Conservation (phyloP, 305 asterid genomes). For the Solanum hybrid region DNA sequence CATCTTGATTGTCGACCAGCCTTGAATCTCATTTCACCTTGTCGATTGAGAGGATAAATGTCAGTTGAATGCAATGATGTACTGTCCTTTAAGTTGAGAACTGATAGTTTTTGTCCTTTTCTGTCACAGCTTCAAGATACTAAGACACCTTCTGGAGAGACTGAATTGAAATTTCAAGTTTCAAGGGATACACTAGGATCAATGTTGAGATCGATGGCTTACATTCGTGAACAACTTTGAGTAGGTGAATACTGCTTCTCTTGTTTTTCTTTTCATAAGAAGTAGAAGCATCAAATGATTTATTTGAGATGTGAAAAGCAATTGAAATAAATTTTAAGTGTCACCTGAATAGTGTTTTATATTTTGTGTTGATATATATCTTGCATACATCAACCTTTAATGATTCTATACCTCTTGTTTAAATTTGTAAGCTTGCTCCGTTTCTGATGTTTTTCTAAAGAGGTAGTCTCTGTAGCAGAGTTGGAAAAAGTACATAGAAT, state of each 20-base stretch:
- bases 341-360: not conserved
- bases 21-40: not conserved
- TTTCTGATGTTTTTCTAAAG: not conserved
- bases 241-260: slow-evolving; percentile 26
- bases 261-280: not conserved
- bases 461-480: not conserved
- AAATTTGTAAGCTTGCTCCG: not conserved
- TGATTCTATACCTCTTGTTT: not conserved
- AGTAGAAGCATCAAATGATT: not conserved
- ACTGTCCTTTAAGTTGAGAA: not conserved
- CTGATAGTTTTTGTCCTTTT: slow-evolving; percentile 5
- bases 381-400: not conserved
- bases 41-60: not conserved
- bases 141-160: slow-evolving; percentile 49
- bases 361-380: not conserved
- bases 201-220: slow-evolving; percentile 76
- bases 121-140: slow-evolving; percentile 58
- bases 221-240: slow-evolving; percentile 65
- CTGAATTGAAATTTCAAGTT: slow-evolving; percentile 80
- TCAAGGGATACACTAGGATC: slow-evolving; percentile 67
- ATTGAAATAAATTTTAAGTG: not conserved
- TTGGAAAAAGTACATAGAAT: not conserved
- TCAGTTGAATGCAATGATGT: not conserved
- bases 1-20: not conserved
- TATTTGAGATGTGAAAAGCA: not conserved